Percentiles rank a stretch among this genome's conserved stretches.
Conservation (phyloP, 208 protist genomes). For the Leptomonas seymouri region DNA sequence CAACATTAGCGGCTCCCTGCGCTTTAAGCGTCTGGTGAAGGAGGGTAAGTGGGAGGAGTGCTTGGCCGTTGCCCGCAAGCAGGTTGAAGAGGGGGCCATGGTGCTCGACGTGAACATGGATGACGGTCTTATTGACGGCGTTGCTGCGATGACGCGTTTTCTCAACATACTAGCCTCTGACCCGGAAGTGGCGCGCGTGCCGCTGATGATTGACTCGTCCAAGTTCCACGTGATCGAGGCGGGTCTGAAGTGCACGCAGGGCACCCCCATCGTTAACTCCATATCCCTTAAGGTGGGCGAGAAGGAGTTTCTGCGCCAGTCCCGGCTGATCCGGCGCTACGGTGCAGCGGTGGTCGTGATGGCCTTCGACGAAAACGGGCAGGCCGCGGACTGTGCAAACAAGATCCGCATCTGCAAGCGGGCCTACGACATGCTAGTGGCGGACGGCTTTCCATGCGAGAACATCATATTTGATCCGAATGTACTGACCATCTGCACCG, state of each 20-base stretch:
- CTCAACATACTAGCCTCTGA: constrained; percentile 95
- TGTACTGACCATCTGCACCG: constrained; percentile 97
- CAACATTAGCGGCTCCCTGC: constrained; percentile 96
- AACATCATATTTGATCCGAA: constrained; percentile 99
- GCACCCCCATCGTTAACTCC: constrained; percentile 97
- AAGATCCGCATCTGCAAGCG: constrained; percentile 96
- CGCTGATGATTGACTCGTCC: constrained; percentile 98
- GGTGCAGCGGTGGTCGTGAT: constrained; percentile 93
- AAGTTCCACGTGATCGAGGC: constrained; percentile 95
- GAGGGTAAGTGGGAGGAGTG: constrained; percentile 89
- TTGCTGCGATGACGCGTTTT: constrained; percentile 92
- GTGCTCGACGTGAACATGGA: constrained; percentile 98
- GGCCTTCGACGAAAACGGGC: constrained; percentile 97
- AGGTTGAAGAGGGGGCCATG: constrained; percentile 96
- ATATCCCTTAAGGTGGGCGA: constrained; percentile 97
- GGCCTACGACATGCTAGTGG: constrained; percentile 91
- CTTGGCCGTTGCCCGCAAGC: constrained; percentile 64
- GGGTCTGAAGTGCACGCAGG: constrained; percentile 94
- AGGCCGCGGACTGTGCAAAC: constrained; percentile 84
- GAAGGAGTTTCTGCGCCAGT: constrained; percentile 93
- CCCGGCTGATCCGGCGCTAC: constrained; percentile 88
- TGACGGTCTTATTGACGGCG: constrained; percentile 95
- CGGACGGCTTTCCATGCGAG: constrained; percentile 81
- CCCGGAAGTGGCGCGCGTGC: constrained; percentile 92
- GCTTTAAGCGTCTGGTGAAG: constrained; percentile 95